A percentile compares a stretch with the other conserved stretches of the same genome.
Evolutionary conservation across 139 green algal genomes (phyloP).

Genomic region (Chlamydomonas urium): DNA sequence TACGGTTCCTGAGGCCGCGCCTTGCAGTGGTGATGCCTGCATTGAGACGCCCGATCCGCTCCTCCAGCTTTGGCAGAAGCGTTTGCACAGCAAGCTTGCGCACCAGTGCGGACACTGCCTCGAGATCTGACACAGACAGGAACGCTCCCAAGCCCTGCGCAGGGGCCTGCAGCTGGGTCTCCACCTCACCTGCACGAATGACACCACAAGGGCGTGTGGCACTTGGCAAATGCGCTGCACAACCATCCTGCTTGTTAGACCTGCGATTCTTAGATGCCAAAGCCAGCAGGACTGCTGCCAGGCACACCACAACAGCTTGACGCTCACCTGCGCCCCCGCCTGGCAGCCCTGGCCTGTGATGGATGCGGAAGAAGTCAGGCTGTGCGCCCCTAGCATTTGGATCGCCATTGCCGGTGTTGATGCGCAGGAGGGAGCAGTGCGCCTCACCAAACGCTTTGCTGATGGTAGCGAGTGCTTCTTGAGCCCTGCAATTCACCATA

Average conservation of each 20-base stretch:
- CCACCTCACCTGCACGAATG: slow-evolving; percentile 32
- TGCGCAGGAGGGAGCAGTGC: slow-evolving; percentile 39
- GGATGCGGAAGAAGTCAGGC: slow-evolving; percentile 33
- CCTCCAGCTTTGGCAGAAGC: slow-evolving; percentile 46
- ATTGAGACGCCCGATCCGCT: slow-evolving; percentile 45
- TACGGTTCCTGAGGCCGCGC: slow-evolving; percentile 82
- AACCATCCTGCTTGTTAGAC: too few relatives aligned
- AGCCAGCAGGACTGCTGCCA: too few relatives aligned
- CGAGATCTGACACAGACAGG: slow-evolving; percentile 27
- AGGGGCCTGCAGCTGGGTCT: slow-evolving; percentile 26
- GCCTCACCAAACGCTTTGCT: slow-evolving; percentile 29
- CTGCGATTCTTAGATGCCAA: too few relatives aligned
- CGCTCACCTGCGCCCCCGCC: slow-evolving; percentile 36
- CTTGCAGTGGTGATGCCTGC: slow-evolving; percentile 48
- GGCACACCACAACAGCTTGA: too few relatives aligned
- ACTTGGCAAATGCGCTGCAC: too few relatives aligned
- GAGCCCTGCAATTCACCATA: slow-evolving; percentile 28
- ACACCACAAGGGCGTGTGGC: too few relatives aligned
- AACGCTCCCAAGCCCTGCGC: slow-evolving; percentile 29
- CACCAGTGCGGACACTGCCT: slow-evolving; percentile 13
- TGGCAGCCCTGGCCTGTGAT: slow-evolving; percentile 26
- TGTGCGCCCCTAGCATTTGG: slow-evolving; percentile 13
- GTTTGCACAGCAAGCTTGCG: slow-evolving; percentile 6
- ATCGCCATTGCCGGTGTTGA: slow-evolving; percentile 37
- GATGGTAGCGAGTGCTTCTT: slow-evolving; percentile 30